These are phyloP conservation scores for Aspergillus saccharolyticus DNA, from an alignment of 495 filamentous ascomycete species.

Conservation along the genomic window DNA sequence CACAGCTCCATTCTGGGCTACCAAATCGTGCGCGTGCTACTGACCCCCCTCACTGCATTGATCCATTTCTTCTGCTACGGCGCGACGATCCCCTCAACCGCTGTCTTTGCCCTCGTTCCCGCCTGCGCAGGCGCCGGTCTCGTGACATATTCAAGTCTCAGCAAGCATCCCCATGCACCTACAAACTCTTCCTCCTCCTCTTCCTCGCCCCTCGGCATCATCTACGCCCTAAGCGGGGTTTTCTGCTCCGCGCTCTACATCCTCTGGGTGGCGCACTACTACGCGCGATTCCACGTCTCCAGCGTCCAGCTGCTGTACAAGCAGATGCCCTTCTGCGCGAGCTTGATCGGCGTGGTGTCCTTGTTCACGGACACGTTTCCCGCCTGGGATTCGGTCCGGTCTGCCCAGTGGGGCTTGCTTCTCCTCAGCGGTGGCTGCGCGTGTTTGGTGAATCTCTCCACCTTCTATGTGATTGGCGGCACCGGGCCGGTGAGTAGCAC, in stretches of 20 bases:
- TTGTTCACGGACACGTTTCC: conserved; percentile 1
- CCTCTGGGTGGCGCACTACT: conserved; percentile 1
- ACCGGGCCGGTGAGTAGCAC: background rate
- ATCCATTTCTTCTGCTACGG: background rate
- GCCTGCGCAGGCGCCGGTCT: conserved; percentile 2
- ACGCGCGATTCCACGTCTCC: background rate
- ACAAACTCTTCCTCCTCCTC: no score
- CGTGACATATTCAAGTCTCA: background rate
- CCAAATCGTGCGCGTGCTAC: background rate
- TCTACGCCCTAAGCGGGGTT: conserved; percentile 1
- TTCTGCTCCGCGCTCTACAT: conserved; percentile 3
- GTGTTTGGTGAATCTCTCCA: conserved; percentile 2
- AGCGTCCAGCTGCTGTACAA: conserved; percentile 2
- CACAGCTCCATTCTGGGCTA: background rate
- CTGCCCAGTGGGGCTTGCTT: background rate
- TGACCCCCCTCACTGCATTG: background rate
- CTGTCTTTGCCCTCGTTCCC: background rate
- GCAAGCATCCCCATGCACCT: background rate
- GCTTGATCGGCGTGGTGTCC: background rate
- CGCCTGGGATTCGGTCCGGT: background rate
- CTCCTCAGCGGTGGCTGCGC: conserved; percentile 1
- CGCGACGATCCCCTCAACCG: background rate
- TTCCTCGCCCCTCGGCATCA: background rate
- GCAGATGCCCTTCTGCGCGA: background rate
- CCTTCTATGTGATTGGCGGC: background rate